Percentiles rank a stretch among this genome's conserved stretches.
phyloP scores from a whole-genome alignment of 2,329 filamentous ascomycete genomes.

The Calonectria fujianensis region DNA sequence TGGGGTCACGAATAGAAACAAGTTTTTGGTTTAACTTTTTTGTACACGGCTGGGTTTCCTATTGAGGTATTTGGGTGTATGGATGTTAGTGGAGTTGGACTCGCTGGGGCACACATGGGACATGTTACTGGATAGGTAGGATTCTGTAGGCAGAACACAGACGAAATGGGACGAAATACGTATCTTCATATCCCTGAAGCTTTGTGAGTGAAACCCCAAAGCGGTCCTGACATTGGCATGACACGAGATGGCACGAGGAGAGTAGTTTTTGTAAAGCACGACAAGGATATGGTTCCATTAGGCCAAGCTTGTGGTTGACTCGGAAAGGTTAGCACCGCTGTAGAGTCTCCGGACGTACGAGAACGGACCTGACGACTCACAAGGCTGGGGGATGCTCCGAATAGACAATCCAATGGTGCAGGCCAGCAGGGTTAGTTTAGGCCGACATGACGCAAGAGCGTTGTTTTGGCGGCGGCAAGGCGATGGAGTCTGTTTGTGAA shows the following conservation, averaged over 20 bases:
- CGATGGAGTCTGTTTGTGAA: background rate
- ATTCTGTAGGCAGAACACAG: background rate
- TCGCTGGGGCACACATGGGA: background rate
- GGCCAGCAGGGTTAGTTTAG: too few species aligned
- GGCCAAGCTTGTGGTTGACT: background rate
- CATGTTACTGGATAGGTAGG: background rate
- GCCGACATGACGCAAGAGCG: background rate
- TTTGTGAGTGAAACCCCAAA: background rate
- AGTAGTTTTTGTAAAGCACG: background rate
- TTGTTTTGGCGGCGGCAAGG: background rate
- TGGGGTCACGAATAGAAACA: constrained; percentile 24
- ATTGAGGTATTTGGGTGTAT: constrained; percentile 4
- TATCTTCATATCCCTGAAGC: background rate
- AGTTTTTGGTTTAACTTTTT: constrained; percentile 27
- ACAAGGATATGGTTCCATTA: constrained; percentile 9
- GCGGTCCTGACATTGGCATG: background rate
- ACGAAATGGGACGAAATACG: background rate
- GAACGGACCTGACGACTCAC: constrained; percentile 2
- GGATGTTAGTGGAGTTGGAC: background rate
- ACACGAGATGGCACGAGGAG: background rate
- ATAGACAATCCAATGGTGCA: background rate
- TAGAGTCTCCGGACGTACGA: background rate
- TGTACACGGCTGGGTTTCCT: background rate
- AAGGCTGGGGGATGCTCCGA: background rate
- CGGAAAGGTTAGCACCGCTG: background rate